phyloP scores from a whole-genome alignment of 2,329 filamentous ascomycete genomes.

The Celoporthe dispersa region DNA sequence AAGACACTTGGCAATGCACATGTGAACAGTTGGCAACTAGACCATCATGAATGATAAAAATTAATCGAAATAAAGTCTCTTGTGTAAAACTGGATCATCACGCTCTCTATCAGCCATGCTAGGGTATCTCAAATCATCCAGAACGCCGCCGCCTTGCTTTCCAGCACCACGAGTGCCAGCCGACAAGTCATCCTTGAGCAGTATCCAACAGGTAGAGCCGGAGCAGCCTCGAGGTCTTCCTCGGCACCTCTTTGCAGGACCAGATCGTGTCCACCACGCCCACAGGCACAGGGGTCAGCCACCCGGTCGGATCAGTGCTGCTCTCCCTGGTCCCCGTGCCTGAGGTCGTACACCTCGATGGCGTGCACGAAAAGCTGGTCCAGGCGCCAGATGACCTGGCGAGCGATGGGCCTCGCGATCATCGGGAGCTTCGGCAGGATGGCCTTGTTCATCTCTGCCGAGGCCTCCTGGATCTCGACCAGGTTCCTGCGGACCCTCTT shows the following conservation, averaged over 20 bases:
- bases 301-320: background rate
- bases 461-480: background rate
- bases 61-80: background rate
- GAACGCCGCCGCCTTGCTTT: background rate
- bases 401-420: background rate
- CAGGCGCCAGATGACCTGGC: background rate
- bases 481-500: background rate
- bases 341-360: background rate
- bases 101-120: background rate
- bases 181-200: background rate
- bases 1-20: too few species aligned
- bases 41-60: background rate
- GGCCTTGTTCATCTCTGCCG: background rate
- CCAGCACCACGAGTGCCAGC: background rate
- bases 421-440: background rate
- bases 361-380: background rate
- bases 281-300: background rate
- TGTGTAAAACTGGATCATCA: background rate
- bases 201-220: too few species aligned
- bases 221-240: too few species aligned
- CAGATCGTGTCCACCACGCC: background rate
- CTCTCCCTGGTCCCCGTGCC: background rate
- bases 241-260: too few species aligned
- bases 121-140: background rate
- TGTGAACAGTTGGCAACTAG: too few species aligned